Evolutionary conservation across 2,329 filamentous ascomycete species (phyloP), one percentile per base, ranked within the genome.

Genomic region (Neocatenulostroma microsporum): DNA sequence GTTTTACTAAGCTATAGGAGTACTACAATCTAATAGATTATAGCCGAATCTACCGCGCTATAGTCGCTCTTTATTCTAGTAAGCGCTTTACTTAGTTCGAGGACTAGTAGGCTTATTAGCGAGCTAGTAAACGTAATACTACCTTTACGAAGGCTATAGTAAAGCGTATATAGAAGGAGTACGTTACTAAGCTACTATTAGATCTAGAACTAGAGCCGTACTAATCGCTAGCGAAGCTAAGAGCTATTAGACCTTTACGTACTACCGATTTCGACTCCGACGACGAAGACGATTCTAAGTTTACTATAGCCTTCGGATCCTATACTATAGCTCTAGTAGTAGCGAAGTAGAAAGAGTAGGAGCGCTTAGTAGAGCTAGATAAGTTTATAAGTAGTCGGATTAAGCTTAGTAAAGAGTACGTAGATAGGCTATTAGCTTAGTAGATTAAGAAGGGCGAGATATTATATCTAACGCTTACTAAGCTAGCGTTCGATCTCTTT

Each of bases 401-500:
- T 11, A n/a, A 4, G 19, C 6, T 36, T 20, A 7, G 13, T 12
- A 8, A 8, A 19, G 23, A 24, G 19, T 36, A 36, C 14, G 18
- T 5, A 19, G 23, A 36, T 5, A 14, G 24, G 17, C 33, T 25
- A 10, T 21, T 36, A 13, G 11, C 12, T 3, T 36, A 17, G 33
- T 36, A 17, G 33, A 24, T 20, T 17, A 18, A 36, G 9, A 24
- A 6, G 6, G 24, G 33, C 17, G 8, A 28, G 23, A 13, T 21
- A 6, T 19, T 5, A 3, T 42, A 39, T 25, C 40, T 30, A 23
- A 36, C 36, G 18, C 36, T 42, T 14, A 18, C 26, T 14, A 29
- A 13, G 21, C 21, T 42, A 12, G 36, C 36, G 17, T 36, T 25
- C 18, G 33, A 39, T 25, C 36, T 39, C 36, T 42, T 31, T 33